Evolutionary conservation across 1,284 basidiomycete species (phyloP).

Genomic region (Laetiporus sulphureus): DNA sequence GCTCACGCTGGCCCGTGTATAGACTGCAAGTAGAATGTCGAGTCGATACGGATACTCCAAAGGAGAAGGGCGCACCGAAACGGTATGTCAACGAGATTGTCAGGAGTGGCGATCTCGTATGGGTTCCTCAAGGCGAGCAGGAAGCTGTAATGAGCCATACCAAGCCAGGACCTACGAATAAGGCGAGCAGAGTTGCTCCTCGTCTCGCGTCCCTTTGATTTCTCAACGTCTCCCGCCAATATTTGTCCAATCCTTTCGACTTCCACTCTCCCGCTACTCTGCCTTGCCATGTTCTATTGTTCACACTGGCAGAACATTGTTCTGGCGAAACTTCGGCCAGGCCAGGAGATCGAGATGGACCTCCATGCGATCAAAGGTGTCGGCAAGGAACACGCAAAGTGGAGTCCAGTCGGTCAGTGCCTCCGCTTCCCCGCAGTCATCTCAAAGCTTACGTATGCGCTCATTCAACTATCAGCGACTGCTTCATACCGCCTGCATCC

Average conservation of each 20-base stretch:
- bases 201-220: neutral
- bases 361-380: slow-evolving; percentile 92
- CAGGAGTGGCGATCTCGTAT: slow-evolving; percentile 74
- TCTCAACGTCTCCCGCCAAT: neutral
- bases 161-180: slow-evolving; percentile 69
- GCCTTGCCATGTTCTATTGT: neutral
- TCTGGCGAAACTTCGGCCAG: slow-evolving; percentile 90
- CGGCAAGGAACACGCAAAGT: slow-evolving; percentile 98
- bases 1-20: neutral
- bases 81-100: slow-evolving; percentile 34
- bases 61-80: slow-evolving; percentile 11
- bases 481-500: slow-evolving; percentile 94
- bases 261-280: neutral
- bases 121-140: slow-evolving; percentile 89
- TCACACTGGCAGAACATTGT: slow-evolving; percentile 62
- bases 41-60: slow-evolving; percentile 37
- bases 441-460: neutral
- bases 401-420: slow-evolving; percentile 86
- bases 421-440: neutral
- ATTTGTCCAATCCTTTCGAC: neutral
- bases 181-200: slow-evolving; percentile 8
- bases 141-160: slow-evolving; percentile 40
- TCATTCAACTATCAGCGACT: slow-evolving; percentile 65
- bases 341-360: slow-evolving; percentile 81
- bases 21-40: slow-evolving; percentile 29